Percentiles rank a stretch among this genome's conserved stretches.
Evolutionary conservation across 441 rosid species (phyloP).

Genomic region (Geranium incanum): DNA sequence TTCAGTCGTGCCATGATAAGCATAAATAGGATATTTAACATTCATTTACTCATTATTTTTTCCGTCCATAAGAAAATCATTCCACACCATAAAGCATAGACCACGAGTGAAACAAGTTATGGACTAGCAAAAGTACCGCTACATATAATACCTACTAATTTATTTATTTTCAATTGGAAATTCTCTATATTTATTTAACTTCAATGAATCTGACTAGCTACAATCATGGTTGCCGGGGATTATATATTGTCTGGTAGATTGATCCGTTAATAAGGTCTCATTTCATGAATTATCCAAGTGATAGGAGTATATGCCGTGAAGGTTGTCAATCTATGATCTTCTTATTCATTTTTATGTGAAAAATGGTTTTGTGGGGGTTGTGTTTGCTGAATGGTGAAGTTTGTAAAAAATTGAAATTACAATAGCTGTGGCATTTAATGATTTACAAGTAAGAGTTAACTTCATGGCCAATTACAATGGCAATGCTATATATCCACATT

Average conservation of each 20-base stretch:
- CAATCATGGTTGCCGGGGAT: neutral
- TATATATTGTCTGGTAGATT: constrained; percentile 7
- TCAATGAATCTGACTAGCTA: constrained; percentile 2
- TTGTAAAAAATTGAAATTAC: neutral
- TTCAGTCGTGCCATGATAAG: neutral
- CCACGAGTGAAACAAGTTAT: neutral
- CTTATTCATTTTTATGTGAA: neutral
- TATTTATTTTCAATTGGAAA: neutral
- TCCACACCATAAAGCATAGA: neutral
- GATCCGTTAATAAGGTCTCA: neutral
- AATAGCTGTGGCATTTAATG: neutral
- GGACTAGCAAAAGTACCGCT: neutral
- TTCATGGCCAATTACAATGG: neutral
- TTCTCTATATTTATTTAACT: neutral
- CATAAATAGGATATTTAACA: neutral
- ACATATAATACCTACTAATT: neutral
- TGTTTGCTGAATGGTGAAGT: neutral
- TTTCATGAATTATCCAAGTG: constrained; percentile 6
- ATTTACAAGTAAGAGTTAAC: neutral
- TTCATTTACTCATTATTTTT: neutral
- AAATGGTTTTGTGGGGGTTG: neutral
- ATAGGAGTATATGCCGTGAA: neutral
- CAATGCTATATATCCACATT: neutral
- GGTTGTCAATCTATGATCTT: neutral
- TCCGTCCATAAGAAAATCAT: neutral